These are phyloP conservation scores for Leishmania tarentolae DNA, from an alignment of 208 protist species.

Conservation along the genomic window DNA sequence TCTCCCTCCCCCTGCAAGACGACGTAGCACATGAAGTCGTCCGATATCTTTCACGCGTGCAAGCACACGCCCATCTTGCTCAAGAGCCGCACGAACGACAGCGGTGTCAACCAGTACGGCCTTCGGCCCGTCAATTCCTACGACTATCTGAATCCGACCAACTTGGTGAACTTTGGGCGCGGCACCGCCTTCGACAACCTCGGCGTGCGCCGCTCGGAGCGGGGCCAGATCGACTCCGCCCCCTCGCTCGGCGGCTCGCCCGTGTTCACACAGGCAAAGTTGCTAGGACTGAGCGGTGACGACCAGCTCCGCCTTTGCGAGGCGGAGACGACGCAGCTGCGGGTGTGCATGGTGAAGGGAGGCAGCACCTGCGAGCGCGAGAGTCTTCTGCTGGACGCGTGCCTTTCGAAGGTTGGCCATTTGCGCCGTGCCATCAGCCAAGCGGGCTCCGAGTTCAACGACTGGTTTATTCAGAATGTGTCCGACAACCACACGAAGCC, in stretches of 20 bases:
- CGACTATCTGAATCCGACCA: conserved; percentile 89
- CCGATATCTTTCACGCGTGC: conserved; percentile 72
- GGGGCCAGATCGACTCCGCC: conserved; percentile 82
- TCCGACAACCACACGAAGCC: conserved; percentile 92
- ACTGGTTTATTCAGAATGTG: conserved; percentile 92
- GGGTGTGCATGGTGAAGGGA: conserved; percentile 89
- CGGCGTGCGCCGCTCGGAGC: conserved; percentile 73
- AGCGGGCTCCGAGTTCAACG: conserved; percentile 79
- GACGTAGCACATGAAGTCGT: conserved; percentile 51
- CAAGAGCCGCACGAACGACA: conserved; percentile 64
- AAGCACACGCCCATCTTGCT: conserved; percentile 67
- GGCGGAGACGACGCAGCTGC: conserved; percentile 83
- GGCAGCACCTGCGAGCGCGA: conserved; percentile 79
- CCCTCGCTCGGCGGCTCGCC: conserved; percentile 79
- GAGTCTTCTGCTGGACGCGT: conserved; percentile 69
- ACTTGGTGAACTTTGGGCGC: conserved; percentile 88
- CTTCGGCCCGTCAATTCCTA: conserved; percentile 78
- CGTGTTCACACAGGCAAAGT: conserved; percentile 79
- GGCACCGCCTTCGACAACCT: conserved; percentile 89
- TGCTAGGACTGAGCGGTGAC: conserved; percentile 80
- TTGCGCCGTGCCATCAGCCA: conserved; percentile 72
- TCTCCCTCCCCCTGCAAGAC: neutral
- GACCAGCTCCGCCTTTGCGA: conserved; percentile 84
- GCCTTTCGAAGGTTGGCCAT: conserved; percentile 77
- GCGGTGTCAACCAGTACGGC: conserved; percentile 90